Evolutionary conservation across 1,139 yeast species (phyloP).

Genomic region (Geotrichum candidum): DNA sequence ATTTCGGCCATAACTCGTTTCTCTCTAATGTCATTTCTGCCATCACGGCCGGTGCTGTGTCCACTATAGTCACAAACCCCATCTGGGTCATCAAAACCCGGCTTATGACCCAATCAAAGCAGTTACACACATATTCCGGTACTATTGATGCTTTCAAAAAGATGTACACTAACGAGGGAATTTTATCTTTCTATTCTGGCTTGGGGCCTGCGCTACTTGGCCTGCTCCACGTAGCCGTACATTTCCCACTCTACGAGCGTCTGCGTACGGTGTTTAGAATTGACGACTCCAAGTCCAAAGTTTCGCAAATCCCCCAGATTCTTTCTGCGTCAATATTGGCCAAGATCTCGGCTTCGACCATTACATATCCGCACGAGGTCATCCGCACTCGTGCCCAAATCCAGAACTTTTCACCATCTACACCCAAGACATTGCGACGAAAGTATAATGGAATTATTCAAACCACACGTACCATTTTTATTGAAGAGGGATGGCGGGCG

Average conservation of each 20-base stretch:
- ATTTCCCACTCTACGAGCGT: conserved; percentile 91
- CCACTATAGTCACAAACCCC: conserved; percentile 87
- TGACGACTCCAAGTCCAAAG: conserved; percentile 14
- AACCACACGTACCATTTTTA: conserved; percentile 50
- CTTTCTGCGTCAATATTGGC: conserved; percentile 73
- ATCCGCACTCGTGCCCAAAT: conserved; percentile 87
- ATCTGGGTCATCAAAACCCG: conserved; percentile 97
- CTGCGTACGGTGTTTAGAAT: conserved; percentile 49
- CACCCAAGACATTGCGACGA: conserved; percentile 12
- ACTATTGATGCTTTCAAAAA: conserved; percentile 76
- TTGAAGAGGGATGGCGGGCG: conserved; percentile 70
- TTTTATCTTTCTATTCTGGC: conserved; percentile 82
- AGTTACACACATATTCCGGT: conserved; percentile 53
- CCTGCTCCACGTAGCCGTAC: conserved; percentile 88
- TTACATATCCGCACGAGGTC: conserved; percentile 95
- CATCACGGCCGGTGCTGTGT: conserved; percentile 79
- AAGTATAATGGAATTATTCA: conserved; percentile 39
- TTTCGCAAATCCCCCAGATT: conserved; percentile 34
- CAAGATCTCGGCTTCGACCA: conserved; percentile 81
- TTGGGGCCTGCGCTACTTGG: conserved; percentile 88
- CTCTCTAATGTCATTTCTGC: conserved; percentile 72
- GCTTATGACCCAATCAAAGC: conserved; percentile 64
- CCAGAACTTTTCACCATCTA: conserved; percentile 19
- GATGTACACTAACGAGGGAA: conserved; percentile 77
- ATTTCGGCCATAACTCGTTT: conserved; percentile 38